Evolutionary conservation across 345 rosid species (phyloP), one percentile per base, ranked within the genome.

Genomic region (Citrus sp.): DNA sequence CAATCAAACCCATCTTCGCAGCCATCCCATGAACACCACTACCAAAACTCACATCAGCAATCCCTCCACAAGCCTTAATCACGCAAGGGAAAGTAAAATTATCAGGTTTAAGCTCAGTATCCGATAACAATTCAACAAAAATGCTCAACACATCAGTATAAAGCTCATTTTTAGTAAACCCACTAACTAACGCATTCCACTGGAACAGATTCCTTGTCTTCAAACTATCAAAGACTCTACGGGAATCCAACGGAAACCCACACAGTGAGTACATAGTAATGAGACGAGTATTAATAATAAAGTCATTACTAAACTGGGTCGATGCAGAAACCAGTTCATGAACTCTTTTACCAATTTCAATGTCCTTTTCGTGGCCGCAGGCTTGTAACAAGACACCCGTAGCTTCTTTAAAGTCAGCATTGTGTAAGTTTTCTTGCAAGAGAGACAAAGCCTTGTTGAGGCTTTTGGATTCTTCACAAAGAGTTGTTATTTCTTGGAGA

Each of bases 171-270:
- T 87, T 89, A 35, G 92, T 73, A 76, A 81, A 87, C 69, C 87
- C 93, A 77, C 93, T 92, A 74, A 92, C 72, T 75, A 90, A 67
- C 58, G 92, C 91, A 83, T 92, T 92, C 97, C 94, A 90, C 68
- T 81, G 87, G 64, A 90, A 87, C 85, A 90, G 82, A 83, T 90
- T 90, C 86, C 83, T 92, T 24, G 54, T 78, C 32, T 51, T 67
- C 42, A 89, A 80, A 49, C 67, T 55, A 80, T 90, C 89, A 59
- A 92, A 88, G 71, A 77, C 83, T 2, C 77, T 81, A 30, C 89
- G 88, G 56, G 92, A 88, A 67, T 88, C 94, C 66, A 60, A 46
- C 22, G 84, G 86, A 51, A 77, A 86, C 21, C 93, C 89, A 60
- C 94, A 92, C 80, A 82, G 49, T 2, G 91, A 80, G 75, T 89